Conservation (phyloP, 495 filamentous ascomycete species). For the Penicillium nucicola region DNA sequence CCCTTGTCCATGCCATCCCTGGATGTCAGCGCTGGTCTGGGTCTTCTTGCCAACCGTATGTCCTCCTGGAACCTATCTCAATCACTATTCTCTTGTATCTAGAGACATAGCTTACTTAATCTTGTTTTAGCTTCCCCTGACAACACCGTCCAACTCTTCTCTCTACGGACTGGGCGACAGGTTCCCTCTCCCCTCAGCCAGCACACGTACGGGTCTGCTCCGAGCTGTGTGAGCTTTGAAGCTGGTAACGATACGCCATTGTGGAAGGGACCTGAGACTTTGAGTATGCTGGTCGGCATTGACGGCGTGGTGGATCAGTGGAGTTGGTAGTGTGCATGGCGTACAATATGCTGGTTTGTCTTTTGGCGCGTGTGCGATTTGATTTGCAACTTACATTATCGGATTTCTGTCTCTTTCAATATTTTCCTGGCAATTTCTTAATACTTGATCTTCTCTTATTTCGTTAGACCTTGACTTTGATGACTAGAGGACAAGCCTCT, state of each 20-base stretch:
- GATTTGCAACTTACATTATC: too few relatives aligned
- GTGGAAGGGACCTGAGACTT: slow-evolving; percentile 29
- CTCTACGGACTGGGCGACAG: slow-evolving; percentile 31
- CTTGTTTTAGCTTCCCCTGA: slow-evolving; percentile 25
- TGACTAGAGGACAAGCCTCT: too few relatives aligned
- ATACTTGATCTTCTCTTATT: too few relatives aligned
- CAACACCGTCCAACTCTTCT: slow-evolving; percentile 38
- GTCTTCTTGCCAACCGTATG: slow-evolving; percentile 39
- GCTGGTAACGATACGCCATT: slow-evolving; percentile 16
- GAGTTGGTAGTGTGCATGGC: slow-evolving; percentile 28
- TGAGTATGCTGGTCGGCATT: slow-evolving; percentile 34
- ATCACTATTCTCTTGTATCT: too few relatives aligned
- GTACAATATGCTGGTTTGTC: neutral
- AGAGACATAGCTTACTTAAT: neutral
- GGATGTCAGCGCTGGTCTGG: slow-evolving; percentile 37
- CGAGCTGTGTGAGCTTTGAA: slow-evolving; percentile 38
- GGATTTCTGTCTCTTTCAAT: neutral
- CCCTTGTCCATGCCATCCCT: slow-evolving; percentile 28
- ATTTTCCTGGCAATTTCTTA: too few relatives aligned
- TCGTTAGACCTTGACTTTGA: too few relatives aligned
- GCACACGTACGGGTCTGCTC: slow-evolving; percentile 23
- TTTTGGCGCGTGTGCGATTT: neutral
- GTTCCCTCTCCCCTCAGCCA: slow-evolving; percentile 31
- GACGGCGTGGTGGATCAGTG: slow-evolving; percentile 36
- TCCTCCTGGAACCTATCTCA: neutral